Evolutionary conservation across 2,329 filamentous ascomycete species (phyloP).

Genomic region (Knoxdaviesia proteae): DNA sequence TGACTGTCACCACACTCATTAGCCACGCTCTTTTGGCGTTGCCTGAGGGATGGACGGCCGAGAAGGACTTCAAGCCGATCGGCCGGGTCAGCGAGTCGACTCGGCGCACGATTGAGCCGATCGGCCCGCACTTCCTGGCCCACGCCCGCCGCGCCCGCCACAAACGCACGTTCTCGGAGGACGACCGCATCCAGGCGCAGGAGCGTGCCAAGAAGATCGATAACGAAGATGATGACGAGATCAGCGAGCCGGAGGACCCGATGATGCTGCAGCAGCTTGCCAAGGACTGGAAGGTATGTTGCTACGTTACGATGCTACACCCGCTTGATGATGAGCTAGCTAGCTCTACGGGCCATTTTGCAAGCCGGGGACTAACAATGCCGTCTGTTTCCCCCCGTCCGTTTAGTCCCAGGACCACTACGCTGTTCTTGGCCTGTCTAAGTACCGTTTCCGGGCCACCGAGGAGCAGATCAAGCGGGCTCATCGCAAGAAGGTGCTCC

Average conservation of each 20-base stretch:
- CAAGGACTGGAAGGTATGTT: conserved; percentile 92
- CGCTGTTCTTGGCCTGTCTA: conserved; percentile 79
- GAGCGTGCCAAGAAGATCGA: conserved; percentile 91
- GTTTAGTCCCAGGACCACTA: conserved; percentile 83
- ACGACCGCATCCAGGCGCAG: conserved; percentile 91
- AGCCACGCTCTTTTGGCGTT: conserved; percentile 52
- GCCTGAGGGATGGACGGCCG: conserved; percentile 60
- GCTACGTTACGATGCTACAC: no score
- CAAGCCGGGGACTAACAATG: conserved; percentile 1
- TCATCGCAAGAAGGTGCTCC: conserved; percentile 98
- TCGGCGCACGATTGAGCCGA: conserved; percentile 80
- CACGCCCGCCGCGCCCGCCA: conserved; percentile 90
- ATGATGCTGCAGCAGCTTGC: conserved; percentile 82
- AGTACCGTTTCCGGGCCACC: conserved; percentile 79
- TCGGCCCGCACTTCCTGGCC: conserved; percentile 93
- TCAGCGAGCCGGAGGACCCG: conserved; percentile 84
- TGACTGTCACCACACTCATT: conserved; percentile 44
- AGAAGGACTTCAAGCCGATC: conserved; percentile 81
- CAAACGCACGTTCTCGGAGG: conserved; percentile 95
- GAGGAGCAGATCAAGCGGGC: conserved; percentile 98
- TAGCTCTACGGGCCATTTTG: no score
- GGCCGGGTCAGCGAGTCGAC: conserved; percentile 56
- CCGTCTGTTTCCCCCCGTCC: neutral
- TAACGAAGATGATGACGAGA: conserved; percentile 72
- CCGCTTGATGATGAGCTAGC: no score